phyloP scores from a whole-genome alignment of 371 early-diverging fungal species.

The Mucor racemosus region DNA sequence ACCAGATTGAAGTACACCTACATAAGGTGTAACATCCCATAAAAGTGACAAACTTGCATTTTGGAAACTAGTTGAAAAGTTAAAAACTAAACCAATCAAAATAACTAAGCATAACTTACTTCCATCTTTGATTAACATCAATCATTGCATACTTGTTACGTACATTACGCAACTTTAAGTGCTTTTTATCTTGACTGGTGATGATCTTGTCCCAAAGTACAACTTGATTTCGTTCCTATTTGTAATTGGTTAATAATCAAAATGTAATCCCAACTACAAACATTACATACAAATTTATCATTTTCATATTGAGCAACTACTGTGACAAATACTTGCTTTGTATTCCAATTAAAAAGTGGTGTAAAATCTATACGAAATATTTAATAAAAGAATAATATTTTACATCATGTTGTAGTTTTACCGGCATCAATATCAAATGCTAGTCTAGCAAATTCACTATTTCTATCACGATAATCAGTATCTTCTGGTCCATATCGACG shows the following conservation, averaged over 20 bases:
- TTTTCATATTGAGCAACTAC: constrained; percentile 86
- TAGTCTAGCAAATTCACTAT: constrained; percentile 71
- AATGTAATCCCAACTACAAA: neutral
- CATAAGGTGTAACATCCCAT: constrained; percentile 89
- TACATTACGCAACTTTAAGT: constrained; percentile 61
- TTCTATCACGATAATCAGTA: constrained; percentile 64
- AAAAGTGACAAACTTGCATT: constrained; percentile 80
- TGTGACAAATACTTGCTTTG: constrained; percentile 92
- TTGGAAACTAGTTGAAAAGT: constrained; percentile 35
- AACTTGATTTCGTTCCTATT: constrained; percentile 71
- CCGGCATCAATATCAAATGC: constrained; percentile 81
- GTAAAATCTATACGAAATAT: constrained; percentile 69
- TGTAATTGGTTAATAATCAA: neutral
- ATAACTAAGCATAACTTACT: constrained; percentile 46
- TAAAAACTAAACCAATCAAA: neutral
- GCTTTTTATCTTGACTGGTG: constrained; percentile 67
- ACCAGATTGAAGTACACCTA: constrained; percentile 75
- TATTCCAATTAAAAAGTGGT: constrained; percentile 94
- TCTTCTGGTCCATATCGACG: constrained; percentile 68
- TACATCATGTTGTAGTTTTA: constrained; percentile 19
- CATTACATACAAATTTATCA: constrained; percentile 54
- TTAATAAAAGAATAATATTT: too few species aligned
- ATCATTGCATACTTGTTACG: constrained; percentile 79
- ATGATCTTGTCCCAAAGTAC: constrained; percentile 95
- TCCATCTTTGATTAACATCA: constrained; percentile 69